Conservation (phyloP, 2,329 filamentous ascomycete genomes). For the Ceratocystis cubensis region DNA sequence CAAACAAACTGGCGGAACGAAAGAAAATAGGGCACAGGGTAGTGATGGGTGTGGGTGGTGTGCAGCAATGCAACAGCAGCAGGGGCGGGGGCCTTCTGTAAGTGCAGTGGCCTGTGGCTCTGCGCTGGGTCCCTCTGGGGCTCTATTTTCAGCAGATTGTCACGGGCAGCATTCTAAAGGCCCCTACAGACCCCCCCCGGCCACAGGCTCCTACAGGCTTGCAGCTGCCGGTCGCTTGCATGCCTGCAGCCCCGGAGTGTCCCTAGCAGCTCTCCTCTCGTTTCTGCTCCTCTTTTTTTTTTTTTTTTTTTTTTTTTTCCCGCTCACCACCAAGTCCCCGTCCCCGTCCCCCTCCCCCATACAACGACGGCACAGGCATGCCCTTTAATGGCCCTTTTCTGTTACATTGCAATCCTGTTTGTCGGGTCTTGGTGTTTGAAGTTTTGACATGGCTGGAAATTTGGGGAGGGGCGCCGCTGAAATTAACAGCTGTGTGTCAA, state of each 20-base stretch:
- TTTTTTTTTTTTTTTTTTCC: not conserved
- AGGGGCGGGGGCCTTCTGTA: too few relatives aligned
- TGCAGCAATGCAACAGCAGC: not conserved
- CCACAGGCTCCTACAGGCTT: too few relatives aligned
- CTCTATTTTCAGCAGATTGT: too few relatives aligned
- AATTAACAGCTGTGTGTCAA: too few relatives aligned
- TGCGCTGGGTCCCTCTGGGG: too few relatives aligned
- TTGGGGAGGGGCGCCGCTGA: not conserved
- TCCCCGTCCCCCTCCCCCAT: not conserved
- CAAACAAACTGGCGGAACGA: not conserved
- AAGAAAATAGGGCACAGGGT: not conserved
- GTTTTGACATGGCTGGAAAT: conserved; percentile 8
- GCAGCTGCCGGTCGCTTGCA: too few relatives aligned
- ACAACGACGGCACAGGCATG: too few relatives aligned
- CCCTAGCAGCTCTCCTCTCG: not conserved
- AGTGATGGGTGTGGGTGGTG: not conserved
- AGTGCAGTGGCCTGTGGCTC: too few relatives aligned
- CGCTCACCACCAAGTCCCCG: not conserved
- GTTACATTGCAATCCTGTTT: conserved; percentile 10
- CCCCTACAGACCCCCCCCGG: too few relatives aligned
- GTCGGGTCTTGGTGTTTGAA: conserved; percentile 6
- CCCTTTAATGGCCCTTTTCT: not conserved
- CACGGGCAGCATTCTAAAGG: too few relatives aligned
- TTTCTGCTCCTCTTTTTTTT: not conserved
- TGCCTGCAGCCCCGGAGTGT: not conserved